These are phyloP conservation scores for Theobroma cacao DNA, from an alignment of 345 rosid genomes.

Conservation along the genomic window DNA sequence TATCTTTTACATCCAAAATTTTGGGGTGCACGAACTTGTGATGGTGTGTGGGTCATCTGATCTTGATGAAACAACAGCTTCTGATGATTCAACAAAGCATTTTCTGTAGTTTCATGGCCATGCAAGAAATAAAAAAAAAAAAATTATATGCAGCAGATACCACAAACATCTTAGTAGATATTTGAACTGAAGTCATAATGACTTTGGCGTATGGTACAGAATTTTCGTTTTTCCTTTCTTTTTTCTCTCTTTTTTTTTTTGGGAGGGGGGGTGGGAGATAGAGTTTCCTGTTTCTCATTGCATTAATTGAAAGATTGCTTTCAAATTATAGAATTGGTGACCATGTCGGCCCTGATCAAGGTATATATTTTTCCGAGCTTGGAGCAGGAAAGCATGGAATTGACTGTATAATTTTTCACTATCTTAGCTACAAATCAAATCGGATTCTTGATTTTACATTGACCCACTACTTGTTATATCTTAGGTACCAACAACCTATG, in stretches of 20 bases:
- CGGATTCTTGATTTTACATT: not conserved
- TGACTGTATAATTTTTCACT: not conserved
- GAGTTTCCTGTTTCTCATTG: not conserved
- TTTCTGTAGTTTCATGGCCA: not conserved
- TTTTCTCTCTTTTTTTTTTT: no score
- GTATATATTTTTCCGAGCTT: not conserved
- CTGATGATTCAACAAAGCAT: not conserved
- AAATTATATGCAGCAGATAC: not conserved
- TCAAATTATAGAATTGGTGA: not conserved
- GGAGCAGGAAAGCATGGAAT: not conserved
- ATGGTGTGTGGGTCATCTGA: not conserved
- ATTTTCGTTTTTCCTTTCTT: not conserved
- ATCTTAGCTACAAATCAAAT: not conserved
- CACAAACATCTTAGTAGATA: not conserved
- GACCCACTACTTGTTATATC: not conserved
- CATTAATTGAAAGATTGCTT: not conserved
- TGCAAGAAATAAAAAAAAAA: not conserved
- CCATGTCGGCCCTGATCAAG: not conserved
- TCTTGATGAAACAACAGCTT: not conserved
- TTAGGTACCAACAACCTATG: not conserved
- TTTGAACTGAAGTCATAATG: not conserved
- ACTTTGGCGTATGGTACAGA: not conserved
- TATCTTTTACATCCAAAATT: not conserved
- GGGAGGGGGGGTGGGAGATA: not conserved
- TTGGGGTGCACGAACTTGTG: not conserved